Base-by-base conservation (phyloP, 164 flowering plant genomes). In the Malania oleifera region DNA sequence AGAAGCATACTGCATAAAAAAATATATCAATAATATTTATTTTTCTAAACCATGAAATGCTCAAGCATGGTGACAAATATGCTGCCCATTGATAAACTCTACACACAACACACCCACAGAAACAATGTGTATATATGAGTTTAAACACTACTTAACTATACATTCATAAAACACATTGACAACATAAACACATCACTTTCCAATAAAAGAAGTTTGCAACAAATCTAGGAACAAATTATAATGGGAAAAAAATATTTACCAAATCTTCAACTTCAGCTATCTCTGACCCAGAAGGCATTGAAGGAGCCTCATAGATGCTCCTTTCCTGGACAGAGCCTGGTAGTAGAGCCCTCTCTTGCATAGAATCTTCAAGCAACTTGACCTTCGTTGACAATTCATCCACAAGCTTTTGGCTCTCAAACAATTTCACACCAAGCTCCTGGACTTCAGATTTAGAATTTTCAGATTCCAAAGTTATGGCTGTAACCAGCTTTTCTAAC, bases 241-340 rank as follows among this genome's bases (percentile, higher is more conserved):
- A 40, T 9, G 29, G 26, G 27, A 11, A 39, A 43, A 28, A 7
- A 35, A 40, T 11, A 43, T 1, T 68, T 82, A 89, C 96, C 89
- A 52, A 68, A 54, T 86, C 96, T 72, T 88, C 96, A 41, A 84
- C 76, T 76, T 93, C 96, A 60, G 95, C 80, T 79, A 93, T 93
- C 78, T 93, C 97, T 52, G 96, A 79, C 2, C 78, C 75, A 56
- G 78, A 37, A 49, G 81, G 77, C 59, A 58, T 38, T 9, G 91
- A 72, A 52, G 91, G 69, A 53, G 82, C 72, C 73, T 81, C 89
- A 70, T 70, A 78, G 54, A 76, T 67, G 65, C 81, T 75, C 69
- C 81, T 79, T 69, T 89, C 97, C 63, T 77, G 83, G 37, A 77
- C 63, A 34, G 64, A 44, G 58, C 82, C 87, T 53, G 82, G 62